Base-by-base conservation (phyloP, 768 basidiomycete species). In the Rossbeevera mucosa region DNA sequence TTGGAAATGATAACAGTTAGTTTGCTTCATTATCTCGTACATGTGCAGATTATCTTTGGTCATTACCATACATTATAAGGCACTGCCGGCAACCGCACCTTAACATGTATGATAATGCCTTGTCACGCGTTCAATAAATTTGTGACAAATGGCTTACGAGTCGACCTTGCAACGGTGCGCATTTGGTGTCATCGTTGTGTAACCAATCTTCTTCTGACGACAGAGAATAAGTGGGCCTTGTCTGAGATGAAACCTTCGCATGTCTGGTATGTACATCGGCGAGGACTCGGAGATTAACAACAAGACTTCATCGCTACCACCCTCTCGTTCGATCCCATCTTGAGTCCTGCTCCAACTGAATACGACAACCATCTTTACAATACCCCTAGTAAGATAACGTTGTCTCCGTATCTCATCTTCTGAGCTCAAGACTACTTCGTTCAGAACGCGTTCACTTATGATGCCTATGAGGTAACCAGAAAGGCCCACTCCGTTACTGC, bases 231-330 rank as follows among this genome's bases (percentile, higher is more conserved):
- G 40, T 22, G 83, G 79, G 70, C 79, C 2, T 68, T 86, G 36
- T 69, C 71, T 12, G 79, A 77, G 12, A 75, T 80, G 70, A 74
- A 74, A 4, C 82, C 84, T 14, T 69, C 77, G 84, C 14, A 77
- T 84, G 60, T 83, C 83, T 2, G 85, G 84, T 13, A 83, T 38
- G 36, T 38, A 18, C 36, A 38, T 38, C n/a, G 18, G 36, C 36
- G 18, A 38, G 36, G 2, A 38, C 18, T 38, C 18, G 36, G 18
- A 38, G 18, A 12, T 42, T 16, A 3, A 20, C 21, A 42, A 42
- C 21, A 14, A 42, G 41, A 22, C 16, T 42, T 42, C 21, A 42
- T 42, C 22, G 41, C 41, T 14, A 42, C 21, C 6, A 42, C 21
- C 21, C 4, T 3, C 22, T 21, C 41, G 21, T 42, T 42, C 13